Base-by-base conservation (phyloP, 2,329 filamentous ascomycete genomes). In the Ascocoryne sarcoides region DNA sequence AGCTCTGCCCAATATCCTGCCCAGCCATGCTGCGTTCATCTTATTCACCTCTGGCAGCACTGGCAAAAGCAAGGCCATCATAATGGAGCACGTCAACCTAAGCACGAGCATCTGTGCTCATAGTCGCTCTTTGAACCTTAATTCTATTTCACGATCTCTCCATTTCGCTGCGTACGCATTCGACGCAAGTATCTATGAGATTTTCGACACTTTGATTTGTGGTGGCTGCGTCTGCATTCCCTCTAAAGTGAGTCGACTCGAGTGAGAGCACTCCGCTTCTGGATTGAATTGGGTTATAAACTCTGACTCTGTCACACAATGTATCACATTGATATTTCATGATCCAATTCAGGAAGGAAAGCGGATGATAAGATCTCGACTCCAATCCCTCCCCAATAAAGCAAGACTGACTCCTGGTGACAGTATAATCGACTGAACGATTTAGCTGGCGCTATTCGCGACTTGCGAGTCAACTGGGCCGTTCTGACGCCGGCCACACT, bases 161-260 rank as follows among this genome's bases (percentile, higher is more conserved):
- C 42, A 56, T 39, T 59, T 55, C 43, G 47, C 50, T 16, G 47
- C 59, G 1, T 63, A 65, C 38, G 61, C 62, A 7, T 67, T 66
- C 34, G 65, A 67, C 50, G 62, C 59, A 30, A 60, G 60, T 15
- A 51, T 63, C 1, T 52, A 54, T 2, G 53, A 49, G 17, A 66
- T 50, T 10, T 38, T 58, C 3, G 40, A 38, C 9, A 44, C 50
- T 3, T 53, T 68, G 8, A 55, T 56, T 15, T 44, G 55, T 17
- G 65, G 65, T 23, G 65, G 60, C 5, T 62, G 58, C 34, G 52
- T 67, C 2, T 67, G 64, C 33, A 56, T 67, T 8, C 62, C 64
- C 1, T 61, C 59, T 0, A 62, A 66, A 19, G 54, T n/a, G n/a
- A n/a, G n/a, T n/a, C n/a, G n/a, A n/a, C n/a, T n/a, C n/a, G n/a